Percentiles rank a stretch among this genome's conserved stretches.
These are phyloP conservation scores for Acrodontium crateriforme DNA, from an alignment of 2,329 filamentous ascomycete genomes.

Conservation along the genomic window DNA sequence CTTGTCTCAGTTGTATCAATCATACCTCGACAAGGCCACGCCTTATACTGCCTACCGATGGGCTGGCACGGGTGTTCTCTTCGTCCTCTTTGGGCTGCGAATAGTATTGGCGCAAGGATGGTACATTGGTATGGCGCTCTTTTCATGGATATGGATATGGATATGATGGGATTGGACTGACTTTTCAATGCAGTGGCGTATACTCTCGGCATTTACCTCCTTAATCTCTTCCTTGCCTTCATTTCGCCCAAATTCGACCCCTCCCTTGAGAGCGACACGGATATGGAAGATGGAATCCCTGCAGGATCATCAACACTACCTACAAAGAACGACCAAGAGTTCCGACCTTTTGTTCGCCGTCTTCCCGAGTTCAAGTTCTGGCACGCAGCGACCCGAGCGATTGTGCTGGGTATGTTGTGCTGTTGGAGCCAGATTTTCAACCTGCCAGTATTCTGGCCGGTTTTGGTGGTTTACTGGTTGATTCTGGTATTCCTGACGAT, in stretches of 20 bases:
- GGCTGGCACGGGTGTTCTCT: conserved; percentile 62
- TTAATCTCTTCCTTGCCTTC: conserved; percentile 98
- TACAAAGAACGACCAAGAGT: conserved; percentile 94
- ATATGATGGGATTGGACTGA: background rate
- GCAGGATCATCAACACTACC: conserved; percentile 56
- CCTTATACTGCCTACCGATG: conserved; percentile 84
- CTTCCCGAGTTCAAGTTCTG: conserved; percentile 99
- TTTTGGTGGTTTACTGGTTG: conserved; percentile 96
- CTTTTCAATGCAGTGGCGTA: conserved; percentile 60
- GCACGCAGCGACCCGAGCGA: conserved; percentile 84
- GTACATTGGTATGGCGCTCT: conserved; percentile 67
- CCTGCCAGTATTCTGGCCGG: conserved; percentile 97
- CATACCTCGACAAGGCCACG: conserved; percentile 84
- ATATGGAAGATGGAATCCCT: conserved; percentile 72
- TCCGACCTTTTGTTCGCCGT: conserved; percentile 88
- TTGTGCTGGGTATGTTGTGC: conserved; percentile 71
- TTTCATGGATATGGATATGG: background rate
- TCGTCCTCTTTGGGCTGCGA: conserved; percentile 73
- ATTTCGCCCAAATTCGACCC: conserved; percentile 98
- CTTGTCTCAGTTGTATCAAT: conserved; percentile 69
- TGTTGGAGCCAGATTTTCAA: conserved; percentile 92
- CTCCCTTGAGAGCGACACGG: conserved; percentile 84
- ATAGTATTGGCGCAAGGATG: conserved; percentile 90
- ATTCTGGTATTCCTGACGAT: conserved; percentile 94
- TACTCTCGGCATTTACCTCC: conserved; percentile 92